Evolutionary conservation across 1,284 basidiomycete genomes (phyloP).

Genomic region (Wallemia ichthyophaga): DNA sequence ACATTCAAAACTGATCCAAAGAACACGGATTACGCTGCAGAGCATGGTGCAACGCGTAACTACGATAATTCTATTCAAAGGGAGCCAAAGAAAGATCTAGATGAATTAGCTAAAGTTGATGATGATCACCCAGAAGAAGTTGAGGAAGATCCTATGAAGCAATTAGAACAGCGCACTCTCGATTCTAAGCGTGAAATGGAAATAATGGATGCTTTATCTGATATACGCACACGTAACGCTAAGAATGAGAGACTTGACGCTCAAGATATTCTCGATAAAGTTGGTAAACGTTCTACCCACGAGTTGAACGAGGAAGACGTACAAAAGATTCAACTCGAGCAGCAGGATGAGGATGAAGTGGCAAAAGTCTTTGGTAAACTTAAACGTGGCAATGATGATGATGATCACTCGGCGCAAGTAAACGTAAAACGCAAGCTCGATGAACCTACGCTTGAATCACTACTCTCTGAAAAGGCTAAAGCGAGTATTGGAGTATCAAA

Average conservation of each 20-base stretch:
- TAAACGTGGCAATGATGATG: slow-evolving; percentile 15
- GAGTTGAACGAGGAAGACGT: slow-evolving; percentile 23
- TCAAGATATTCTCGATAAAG: slow-evolving; percentile 14
- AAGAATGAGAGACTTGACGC: slow-evolving; percentile 52
- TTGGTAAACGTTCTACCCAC: slow-evolving; percentile 17
- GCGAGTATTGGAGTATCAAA: slow-evolving; percentile 31
- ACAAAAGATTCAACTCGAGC: slow-evolving; percentile 39
- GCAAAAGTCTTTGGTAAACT: slow-evolving; percentile 58
- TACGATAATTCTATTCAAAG: slow-evolving; percentile 18
- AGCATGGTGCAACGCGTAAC: slow-evolving; percentile 77
- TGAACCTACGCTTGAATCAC: slow-evolving; percentile 35
- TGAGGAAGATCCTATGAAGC: slow-evolving; percentile 87
- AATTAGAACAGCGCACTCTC: slow-evolving; percentile 62
- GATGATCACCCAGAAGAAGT: slow-evolving; percentile 44
- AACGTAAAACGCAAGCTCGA: slow-evolving; percentile 44
- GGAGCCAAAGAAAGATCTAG: slow-evolving; percentile 46
- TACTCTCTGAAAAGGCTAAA: slow-evolving; percentile 41
- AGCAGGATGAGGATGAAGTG: slow-evolving; percentile 73
- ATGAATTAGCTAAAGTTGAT: slow-evolving; percentile 36
- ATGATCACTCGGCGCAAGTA: slow-evolving; percentile 16
- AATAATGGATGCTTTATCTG: slow-evolving; percentile 78
- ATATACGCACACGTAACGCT: slow-evolving; percentile 74
- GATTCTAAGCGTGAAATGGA: slow-evolving; percentile 97
- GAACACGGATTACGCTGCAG: slow-evolving; percentile 74
- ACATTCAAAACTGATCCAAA: slow-evolving; percentile 99